phyloP scores from a whole-genome alignment of 345 rosid species.

The Pistacia vera region DNA sequence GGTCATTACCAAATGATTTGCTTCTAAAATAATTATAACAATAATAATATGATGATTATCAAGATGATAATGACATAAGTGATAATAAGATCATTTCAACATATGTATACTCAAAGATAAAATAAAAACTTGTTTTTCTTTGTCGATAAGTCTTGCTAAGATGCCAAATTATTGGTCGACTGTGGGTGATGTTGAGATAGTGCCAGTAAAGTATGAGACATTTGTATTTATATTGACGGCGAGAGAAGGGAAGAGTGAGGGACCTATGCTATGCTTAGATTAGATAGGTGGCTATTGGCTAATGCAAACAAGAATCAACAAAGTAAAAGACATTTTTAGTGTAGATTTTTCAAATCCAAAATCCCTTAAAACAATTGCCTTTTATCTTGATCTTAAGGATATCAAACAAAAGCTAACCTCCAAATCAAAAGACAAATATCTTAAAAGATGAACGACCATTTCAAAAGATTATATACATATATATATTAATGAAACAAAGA shows the following conservation, averaged over 20 bases:
- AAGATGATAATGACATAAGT: no score
- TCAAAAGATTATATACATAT: constrained; percentile 4
- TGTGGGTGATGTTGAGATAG: background rate
- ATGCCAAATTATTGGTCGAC: background rate
- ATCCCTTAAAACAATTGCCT: background rate
- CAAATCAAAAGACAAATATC: constrained; percentile 10
- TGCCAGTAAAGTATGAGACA: background rate
- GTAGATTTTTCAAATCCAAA: background rate
- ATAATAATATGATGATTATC: no score
- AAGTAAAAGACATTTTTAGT: background rate
- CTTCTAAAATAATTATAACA: no score
- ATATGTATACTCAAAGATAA: no score
- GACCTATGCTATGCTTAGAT: background rate
- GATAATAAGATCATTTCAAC: no score
- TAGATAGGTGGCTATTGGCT: constrained; percentile 1
- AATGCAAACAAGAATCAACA: constrained; percentile 18
- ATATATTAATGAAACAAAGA: background rate
- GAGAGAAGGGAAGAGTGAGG: background rate
- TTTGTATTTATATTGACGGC: background rate
- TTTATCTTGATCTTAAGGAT: background rate
- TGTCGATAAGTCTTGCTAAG: background rate
- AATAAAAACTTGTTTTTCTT: background rate
- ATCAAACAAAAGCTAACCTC: constrained; percentile 10
- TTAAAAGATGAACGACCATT: background rate
- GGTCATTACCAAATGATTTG: no score